Evolutionary conservation across 176 grass and related monocot species (phyloP).

Genomic region (Cenchrus americanus): DNA sequence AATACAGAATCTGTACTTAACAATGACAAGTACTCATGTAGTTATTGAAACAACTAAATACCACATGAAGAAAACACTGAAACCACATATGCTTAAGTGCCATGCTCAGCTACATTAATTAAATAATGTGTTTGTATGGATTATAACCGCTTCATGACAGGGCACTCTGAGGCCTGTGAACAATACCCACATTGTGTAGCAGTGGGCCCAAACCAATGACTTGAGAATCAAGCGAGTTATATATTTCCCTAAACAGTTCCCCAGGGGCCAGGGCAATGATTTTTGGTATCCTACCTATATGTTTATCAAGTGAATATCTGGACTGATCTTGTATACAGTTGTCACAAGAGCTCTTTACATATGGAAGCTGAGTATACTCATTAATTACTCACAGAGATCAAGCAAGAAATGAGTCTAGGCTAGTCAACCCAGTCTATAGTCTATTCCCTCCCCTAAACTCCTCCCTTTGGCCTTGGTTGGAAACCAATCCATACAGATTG

Average conservation of each 20-base stretch:
- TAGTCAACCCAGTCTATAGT: not conserved
- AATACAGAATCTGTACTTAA: not conserved
- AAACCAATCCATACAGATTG: too few relatives aligned
- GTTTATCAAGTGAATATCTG: not conserved
- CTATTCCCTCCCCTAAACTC: not conserved
- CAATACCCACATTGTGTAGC: not conserved
- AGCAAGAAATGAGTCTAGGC: not conserved
- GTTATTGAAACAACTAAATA: conserved; percentile 5
- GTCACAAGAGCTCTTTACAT: not conserved
- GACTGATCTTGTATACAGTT: conserved; percentile 5
- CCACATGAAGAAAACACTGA: not conserved
- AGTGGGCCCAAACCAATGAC: not conserved
- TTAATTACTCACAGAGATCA: not conserved
- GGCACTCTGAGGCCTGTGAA: not conserved
- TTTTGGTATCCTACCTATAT: not conserved
- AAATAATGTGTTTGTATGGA: not conserved
- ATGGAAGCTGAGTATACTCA: too few relatives aligned
- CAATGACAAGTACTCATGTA: not conserved
- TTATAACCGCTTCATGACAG: not conserved
- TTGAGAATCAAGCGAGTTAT: too few relatives aligned
- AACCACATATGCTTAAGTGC: not conserved
- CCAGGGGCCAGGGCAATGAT: not conserved
- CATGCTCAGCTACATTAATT: not conserved
- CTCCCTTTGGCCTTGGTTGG: not conserved
- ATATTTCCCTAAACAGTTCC: not conserved